Percentiles rank a stretch among this genome's conserved stretches.
Evolutionary conservation across 768 basidiomycete genomes (phyloP).

Genomic region (Rhizopogon roseolus): DNA sequence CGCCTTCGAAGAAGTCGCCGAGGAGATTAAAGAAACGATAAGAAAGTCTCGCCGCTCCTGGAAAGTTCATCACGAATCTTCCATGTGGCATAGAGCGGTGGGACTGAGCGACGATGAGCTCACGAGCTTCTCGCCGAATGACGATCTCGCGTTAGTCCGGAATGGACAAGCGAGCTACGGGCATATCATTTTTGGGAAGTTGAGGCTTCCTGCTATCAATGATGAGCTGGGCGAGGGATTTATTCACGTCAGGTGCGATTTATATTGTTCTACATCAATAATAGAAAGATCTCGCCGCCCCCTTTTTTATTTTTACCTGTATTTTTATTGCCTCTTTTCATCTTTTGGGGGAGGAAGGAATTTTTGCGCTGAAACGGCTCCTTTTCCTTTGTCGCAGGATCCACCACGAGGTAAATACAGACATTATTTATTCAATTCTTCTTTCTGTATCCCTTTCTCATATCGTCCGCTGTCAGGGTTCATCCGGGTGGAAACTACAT

Average conservation of each 20-base stretch:
- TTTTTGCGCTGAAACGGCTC: background rate
- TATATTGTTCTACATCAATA: too few relatives aligned
- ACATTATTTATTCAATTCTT: background rate
- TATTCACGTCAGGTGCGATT: slow-evolving; percentile 62
- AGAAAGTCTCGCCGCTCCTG: slow-evolving; percentile 62
- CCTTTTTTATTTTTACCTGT: too few relatives aligned
- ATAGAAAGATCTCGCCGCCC: too few relatives aligned
- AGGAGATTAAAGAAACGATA: slow-evolving; percentile 60
- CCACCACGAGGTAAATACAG: background rate
- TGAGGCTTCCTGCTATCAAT: slow-evolving; percentile 61
- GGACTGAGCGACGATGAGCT: slow-evolving; percentile 50
- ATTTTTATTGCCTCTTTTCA: too few relatives aligned
- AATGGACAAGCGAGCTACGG: slow-evolving; percentile 63
- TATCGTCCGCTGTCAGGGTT: too few relatives aligned
- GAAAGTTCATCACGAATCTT: slow-evolving; percentile 50
- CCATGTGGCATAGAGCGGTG: slow-evolving; percentile 62
- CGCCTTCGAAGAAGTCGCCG: slow-evolving; percentile 55
- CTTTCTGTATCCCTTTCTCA: too few relatives aligned
- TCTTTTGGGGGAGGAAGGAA: background rate
- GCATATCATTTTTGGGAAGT: slow-evolving; percentile 70
- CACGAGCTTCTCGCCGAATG: slow-evolving; percentile 36
- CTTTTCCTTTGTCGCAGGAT: background rate
- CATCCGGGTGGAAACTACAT: background rate
- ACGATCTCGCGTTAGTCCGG: slow-evolving; percentile 41
- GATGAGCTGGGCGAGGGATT: slow-evolving; percentile 61